Base-by-base conservation (phyloP, 208 protist genomes). In the Acanthamoeba triangularis region DNA sequence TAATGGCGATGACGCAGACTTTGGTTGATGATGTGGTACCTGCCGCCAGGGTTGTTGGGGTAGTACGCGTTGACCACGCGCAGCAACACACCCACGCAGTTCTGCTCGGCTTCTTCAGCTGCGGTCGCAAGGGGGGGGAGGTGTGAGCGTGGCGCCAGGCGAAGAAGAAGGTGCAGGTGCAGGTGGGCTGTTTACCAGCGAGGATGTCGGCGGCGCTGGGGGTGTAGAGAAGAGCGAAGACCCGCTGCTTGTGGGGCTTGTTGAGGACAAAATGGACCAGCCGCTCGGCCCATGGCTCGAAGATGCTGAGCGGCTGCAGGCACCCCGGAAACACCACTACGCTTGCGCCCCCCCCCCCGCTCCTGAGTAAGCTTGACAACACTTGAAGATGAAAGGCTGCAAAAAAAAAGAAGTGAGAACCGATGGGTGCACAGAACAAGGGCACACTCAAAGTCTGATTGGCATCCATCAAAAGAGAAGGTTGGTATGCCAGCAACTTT, bases 301-400 rank as follows among this genome's bases (percentile, higher is more conserved):
- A 91, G 85, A 91, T 91, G 85, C 69, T 91, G 85, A 91, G 85
- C 14, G 85, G 85, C 54, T 91, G 85, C 35, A 91, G 30, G 59
- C 56, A 91, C 20, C 85, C 85, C 14, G 85, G 85, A 30, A 74
- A 91, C 13, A 72, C 85, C 33, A 91, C 61, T 72, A 35, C 61
- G 20, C 11, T 23, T 23, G 3, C 61, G 2, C 6, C 14, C 61
- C 25, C 25, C 56, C 23, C 23, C 13, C 16, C n/a, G 23, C 5
- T 82, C 2, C 5, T 67, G 2, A 78, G 37, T 1, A 20, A 44
- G 13, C 16, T 78, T 47, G 30, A 10, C 37, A 28, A 3, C 18
- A 20, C 28, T n/a, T n/a, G 8, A n/a, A 44, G 10, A 78, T 78
- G 1, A 33, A 6, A 28, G 20, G 2, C 25, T n/a, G n/a, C n/a